Evolutionary conservation across 176 grass and related monocot species (phyloP).

Genomic region (Zea mays): Zm-B73-REFERENCE-NAM-5.0 NC_050098.1:158000001-158000500

Average conservation of each 20-base stretch:
- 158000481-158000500: background rate
- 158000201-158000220: slow-evolving; percentile 74
- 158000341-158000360: slow-evolving; percentile 13
- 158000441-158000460: background rate
- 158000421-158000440: background rate
- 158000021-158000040: slow-evolving; percentile 75
- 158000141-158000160: slow-evolving; percentile 35
- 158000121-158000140: background rate
- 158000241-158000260: slow-evolving; percentile 59
- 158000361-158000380: background rate
- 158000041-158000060: slow-evolving; percentile 74
- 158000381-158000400: background rate
- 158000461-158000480: background rate
- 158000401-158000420: background rate
- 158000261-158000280: background rate
- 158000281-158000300: background rate
- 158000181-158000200: slow-evolving; percentile 83
- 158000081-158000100: background rate
- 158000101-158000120: background rate
- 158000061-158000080: background rate
- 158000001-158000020: slow-evolving; percentile 88
- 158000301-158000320: background rate
- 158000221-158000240: slow-evolving; percentile 63
- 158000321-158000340: background rate
- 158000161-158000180: slow-evolving; percentile 72